phyloP scores from a whole-genome alignment of 2,329 filamentous ascomycete species.

The Fusarium nelsonii region DNA sequence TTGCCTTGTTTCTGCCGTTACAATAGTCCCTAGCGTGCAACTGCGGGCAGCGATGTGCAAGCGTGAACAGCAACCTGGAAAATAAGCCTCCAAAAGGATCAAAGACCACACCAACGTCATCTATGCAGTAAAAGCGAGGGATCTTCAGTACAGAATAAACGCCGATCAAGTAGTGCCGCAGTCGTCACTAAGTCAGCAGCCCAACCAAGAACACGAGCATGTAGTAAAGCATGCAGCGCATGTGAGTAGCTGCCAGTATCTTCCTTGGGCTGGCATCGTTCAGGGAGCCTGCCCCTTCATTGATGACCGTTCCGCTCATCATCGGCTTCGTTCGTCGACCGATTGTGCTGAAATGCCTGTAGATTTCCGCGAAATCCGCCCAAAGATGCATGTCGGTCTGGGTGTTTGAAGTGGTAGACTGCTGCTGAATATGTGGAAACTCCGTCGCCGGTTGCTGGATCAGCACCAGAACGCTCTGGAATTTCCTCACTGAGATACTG shows the following conservation, averaged over 20 bases:
- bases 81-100: neutral
- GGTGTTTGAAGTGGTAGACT: neutral
- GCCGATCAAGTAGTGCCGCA: constrained; percentile 1
- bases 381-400: constrained; percentile 6
- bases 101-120: neutral
- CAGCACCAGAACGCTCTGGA: constrained; percentile 7
- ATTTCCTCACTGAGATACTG: constrained; percentile 8
- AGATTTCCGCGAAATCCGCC: constrained; percentile 1
- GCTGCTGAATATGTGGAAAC: neutral
- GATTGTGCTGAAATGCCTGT: constrained; percentile 7
- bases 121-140: neutral
- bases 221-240: constrained; percentile 6
- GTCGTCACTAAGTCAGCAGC: neutral
- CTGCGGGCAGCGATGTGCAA: constrained; percentile 2
- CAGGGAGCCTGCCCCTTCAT: neutral
- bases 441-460: neutral
- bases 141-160: neutral
- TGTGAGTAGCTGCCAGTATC: neutral
- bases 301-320: neutral
- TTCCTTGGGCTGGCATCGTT: neutral
- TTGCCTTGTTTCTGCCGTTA: constrained; percentile 2
- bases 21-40: constrained; percentile 14
- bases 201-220: neutral
- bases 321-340: neutral
- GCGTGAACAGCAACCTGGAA: constrained; percentile 9